Evolutionary conservation across 1,284 basidiomycete genomes (phyloP).

Genomic region (Leccinum insolens): DNA sequence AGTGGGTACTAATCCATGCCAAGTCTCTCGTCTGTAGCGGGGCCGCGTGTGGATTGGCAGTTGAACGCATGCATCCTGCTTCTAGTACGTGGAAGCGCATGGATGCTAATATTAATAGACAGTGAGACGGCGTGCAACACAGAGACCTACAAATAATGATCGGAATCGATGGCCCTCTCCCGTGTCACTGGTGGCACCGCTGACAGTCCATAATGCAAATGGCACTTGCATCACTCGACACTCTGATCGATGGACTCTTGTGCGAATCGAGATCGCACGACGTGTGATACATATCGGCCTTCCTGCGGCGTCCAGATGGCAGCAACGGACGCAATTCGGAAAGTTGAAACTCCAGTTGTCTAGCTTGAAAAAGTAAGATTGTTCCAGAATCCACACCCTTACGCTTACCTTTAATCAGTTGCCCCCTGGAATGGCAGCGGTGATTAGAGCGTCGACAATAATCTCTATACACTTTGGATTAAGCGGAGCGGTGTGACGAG

Average conservation of each 20-base stretch:
- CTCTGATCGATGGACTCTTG: background rate
- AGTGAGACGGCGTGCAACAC: constrained; percentile 6
- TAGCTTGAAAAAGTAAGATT: constrained; percentile 9
- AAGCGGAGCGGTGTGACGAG: background rate
- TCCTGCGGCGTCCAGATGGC: constrained; percentile 10
- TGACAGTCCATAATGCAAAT: constrained; percentile 1
- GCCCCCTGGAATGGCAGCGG: background rate
- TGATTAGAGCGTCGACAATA: background rate
- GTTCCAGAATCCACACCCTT: background rate
- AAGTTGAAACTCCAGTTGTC: background rate
- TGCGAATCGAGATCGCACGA: constrained; percentile 10
- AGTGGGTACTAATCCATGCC: background rate
- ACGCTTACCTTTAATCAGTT: constrained; percentile 6
- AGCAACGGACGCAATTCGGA: constrained; percentile 1
- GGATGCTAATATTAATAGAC: constrained; percentile 18
- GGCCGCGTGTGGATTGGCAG: background rate
- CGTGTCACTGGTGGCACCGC: constrained; percentile 1
- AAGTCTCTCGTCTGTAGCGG: constrained; percentile 9
- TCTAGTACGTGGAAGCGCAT: constrained; percentile 1
- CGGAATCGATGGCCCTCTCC: background rate
- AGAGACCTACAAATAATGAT: background rate
- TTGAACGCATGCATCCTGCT: background rate
- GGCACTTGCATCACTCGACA: constrained; percentile 4
- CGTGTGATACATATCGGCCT: background rate
- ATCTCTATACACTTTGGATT: background rate